These are phyloP conservation scores for Sugiyamaella floridensis DNA, from an alignment of 805 yeast species.

Conservation along the genomic window DNA sequence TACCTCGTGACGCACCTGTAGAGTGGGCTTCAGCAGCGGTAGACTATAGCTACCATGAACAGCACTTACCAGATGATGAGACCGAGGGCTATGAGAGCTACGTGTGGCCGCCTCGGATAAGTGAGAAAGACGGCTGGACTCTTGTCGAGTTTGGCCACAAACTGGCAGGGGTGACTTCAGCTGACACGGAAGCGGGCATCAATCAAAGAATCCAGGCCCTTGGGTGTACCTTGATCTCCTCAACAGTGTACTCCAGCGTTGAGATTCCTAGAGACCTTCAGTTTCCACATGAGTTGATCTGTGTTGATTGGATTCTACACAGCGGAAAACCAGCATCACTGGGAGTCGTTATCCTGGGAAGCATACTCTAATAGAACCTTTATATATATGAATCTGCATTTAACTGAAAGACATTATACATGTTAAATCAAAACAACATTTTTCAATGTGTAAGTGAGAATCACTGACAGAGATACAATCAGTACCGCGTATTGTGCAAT, in stretches of 20 bases:
- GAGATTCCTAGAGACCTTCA: not conserved
- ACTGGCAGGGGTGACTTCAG: not conserved
- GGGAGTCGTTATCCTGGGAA: not conserved
- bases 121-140: not conserved
- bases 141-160: not conserved
- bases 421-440: constrained; percentile 18
- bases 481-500: constrained; percentile 67
- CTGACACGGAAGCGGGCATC: not conserved
- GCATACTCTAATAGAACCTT: not conserved
- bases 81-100: not conserved
- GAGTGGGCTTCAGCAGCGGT: not conserved
- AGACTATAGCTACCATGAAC: not conserved
- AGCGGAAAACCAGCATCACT: not conserved
- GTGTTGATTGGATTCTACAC: not conserved
- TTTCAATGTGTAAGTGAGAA: constrained; percentile 57
- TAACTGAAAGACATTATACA: too few species aligned
- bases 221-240: not conserved
- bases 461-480: constrained; percentile 64
- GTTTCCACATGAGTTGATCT: not conserved
- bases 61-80: not conserved
- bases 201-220: not conserved
- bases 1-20: not conserved
- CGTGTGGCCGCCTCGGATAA: not conserved
- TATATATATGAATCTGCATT: too few species aligned
- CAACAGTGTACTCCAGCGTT: not conserved